These are phyloP conservation scores for Trametes cinnabarina DNA, from an alignment of 768 basidiomycete genomes.

Conservation along the genomic window DNA sequence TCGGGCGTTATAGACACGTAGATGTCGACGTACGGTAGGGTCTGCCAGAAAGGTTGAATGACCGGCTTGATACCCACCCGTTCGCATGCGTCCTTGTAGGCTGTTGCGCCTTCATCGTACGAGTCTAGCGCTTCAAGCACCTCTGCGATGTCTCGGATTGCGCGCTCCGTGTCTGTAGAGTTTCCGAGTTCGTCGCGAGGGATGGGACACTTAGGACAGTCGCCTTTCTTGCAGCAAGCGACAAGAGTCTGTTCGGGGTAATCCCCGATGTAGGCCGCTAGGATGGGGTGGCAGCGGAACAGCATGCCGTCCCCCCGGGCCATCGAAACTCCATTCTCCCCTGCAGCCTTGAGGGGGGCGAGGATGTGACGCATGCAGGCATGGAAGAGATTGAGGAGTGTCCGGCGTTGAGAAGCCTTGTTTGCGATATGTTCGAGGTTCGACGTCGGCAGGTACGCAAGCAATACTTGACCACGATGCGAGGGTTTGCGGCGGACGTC, in stretches of 20 bases:
- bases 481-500: slow-evolving; percentile 20
- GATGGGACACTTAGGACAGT: slow-evolving; percentile 23
- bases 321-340: slow-evolving; percentile 16
- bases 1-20: slow-evolving; percentile 28
- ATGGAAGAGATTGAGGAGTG: slow-evolving; percentile 28
- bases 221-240: slow-evolving; percentile 19
- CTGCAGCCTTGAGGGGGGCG: slow-evolving; percentile 13
- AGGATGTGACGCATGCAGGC: slow-evolving; percentile 18
- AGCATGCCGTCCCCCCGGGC: slow-evolving; percentile 24
- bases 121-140: slow-evolving; percentile 9
- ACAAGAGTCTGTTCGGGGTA: slow-evolving; percentile 28
- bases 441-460: slow-evolving; percentile 27
- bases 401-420: slow-evolving; percentile 21
- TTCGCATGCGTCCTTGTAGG: slow-evolving; percentile 12
- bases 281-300: slow-evolving; percentile 26
- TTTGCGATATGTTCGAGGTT: slow-evolving; percentile 19
- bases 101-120: not conserved
- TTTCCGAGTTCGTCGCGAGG: slow-evolving; percentile 4
- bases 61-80: slow-evolving; percentile 23
- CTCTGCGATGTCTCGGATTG: not conserved
- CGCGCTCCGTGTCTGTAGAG: not conserved
- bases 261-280: slow-evolving; percentile 23
- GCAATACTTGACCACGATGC: slow-evolving; percentile 12
- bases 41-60: slow-evolving; percentile 26
- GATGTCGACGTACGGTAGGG: slow-evolving; percentile 27